phyloP scores from a whole-genome alignment of 2,329 filamentous ascomycete genomes.

The Raffaelea deltoideospora region DNA sequence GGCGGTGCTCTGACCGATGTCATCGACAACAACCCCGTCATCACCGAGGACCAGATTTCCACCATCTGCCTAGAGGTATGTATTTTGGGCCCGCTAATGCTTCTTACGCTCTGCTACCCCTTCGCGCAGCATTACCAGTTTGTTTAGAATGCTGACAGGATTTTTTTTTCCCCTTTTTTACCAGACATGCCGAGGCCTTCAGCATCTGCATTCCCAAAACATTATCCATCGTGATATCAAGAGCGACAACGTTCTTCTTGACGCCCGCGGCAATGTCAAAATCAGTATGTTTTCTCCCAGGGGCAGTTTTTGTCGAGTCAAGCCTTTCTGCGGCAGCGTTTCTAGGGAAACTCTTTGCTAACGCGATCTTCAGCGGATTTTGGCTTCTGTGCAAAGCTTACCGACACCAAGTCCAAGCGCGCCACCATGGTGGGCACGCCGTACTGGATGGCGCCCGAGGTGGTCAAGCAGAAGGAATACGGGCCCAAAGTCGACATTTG shows the following conservation, averaged over 20 bases:
- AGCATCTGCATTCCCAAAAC: conserved; percentile 87
- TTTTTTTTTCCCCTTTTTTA: not conserved
- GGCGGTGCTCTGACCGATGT: conserved; percentile 94
- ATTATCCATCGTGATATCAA: conserved; percentile 99
- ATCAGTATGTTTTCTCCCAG: conserved; percentile 73
- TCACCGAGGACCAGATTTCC: conserved; percentile 93
- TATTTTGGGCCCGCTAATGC: not conserved
- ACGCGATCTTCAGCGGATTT: conserved; percentile 59
- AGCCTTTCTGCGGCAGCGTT: not conserved
- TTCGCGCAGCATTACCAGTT: conserved; percentile 5
- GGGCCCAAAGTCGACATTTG: conserved; percentile 97
- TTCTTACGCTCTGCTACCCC: not conserved
- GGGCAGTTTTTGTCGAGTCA: no score
- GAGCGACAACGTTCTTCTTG: conserved; percentile 93
- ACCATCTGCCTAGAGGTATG: conserved; percentile 91
- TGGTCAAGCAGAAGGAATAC: conserved; percentile 98
- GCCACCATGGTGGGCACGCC: conserved; percentile 98
- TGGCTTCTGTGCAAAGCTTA: conserved; percentile 96
- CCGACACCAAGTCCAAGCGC: conserved; percentile 90
- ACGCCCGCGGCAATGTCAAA: conserved; percentile 90
- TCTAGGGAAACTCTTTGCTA: not conserved
- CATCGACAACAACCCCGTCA: conserved; percentile 91
- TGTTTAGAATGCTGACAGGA: no score
- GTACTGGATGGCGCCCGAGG: conserved; percentile 99
- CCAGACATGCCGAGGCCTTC: conserved; percentile 87